A percentile compares a stretch with the other conserved stretches of the same genome.
These are phyloP conservation scores for Neodidymelliopsis sp. DNA, from an alignment of 2,329 filamentous ascomycete genomes.

Conservation along the genomic window DNA sequence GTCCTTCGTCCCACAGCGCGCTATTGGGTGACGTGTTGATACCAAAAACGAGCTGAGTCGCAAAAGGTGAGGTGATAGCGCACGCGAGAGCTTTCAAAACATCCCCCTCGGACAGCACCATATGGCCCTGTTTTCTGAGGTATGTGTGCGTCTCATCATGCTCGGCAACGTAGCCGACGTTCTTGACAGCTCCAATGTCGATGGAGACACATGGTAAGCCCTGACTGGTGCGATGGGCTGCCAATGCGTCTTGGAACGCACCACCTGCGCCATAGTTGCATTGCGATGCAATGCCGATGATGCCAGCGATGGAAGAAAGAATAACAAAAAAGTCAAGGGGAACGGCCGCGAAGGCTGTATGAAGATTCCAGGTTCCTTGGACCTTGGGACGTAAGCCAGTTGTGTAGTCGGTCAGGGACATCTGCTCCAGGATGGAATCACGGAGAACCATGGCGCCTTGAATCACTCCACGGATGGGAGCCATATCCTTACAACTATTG, in stretches of 20 bases:
- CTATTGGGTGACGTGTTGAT: slow-evolving; percentile 7
- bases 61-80: slow-evolving; percentile 6
- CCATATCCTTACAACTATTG: slow-evolving; percentile 20
- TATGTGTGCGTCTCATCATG: slow-evolving; percentile 2
- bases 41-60: slow-evolving; percentile 6
- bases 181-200: slow-evolving; percentile 24
- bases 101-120: slow-evolving; percentile 3
- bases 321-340: slow-evolving; percentile 36
- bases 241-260: slow-evolving; percentile 33
- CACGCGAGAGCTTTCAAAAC: slow-evolving; percentile 4
- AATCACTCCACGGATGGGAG: slow-evolving; percentile 36
- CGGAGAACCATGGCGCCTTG: slow-evolving; percentile 39
- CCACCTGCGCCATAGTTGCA: slow-evolving; percentile 33
- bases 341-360: slow-evolving; percentile 3
- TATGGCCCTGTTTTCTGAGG: slow-evolving; percentile 1
- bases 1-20: slow-evolving; percentile 5
- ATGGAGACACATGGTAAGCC: slow-evolving; percentile 49
- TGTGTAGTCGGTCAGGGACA: slow-evolving; percentile 19
- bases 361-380: slow-evolving; percentile 42
- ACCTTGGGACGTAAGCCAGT: slow-evolving; percentile 39
- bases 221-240: slow-evolving; percentile 19
- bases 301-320: slow-evolving; percentile 29
- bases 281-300: slow-evolving; percentile 28
- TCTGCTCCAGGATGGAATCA: slow-evolving; percentile 22
- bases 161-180: slow-evolving; percentile 38